A percentile compares a stretch with the other conserved stretches of the same genome.
These are phyloP conservation scores for Solanum hybrid DNA, from an alignment of 305 asterid genomes.

Conservation along the genomic window DNA sequence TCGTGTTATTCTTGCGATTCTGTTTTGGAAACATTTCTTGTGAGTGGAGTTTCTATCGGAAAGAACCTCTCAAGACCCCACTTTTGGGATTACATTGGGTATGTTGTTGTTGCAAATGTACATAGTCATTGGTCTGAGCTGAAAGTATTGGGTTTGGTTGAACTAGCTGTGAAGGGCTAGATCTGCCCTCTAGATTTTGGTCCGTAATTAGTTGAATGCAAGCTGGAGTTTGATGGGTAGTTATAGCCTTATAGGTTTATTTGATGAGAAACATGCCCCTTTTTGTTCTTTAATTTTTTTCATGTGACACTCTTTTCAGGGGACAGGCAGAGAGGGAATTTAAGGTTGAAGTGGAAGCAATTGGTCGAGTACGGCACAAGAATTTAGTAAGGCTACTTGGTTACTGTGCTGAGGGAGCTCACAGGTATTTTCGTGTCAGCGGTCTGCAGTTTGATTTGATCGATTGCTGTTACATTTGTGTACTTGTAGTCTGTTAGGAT, in stretches of 20 bases:
- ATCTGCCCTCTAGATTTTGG: background rate
- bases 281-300: background rate
- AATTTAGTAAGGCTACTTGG: conserved; percentile 89
- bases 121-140: background rate
- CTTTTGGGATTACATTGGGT: background rate
- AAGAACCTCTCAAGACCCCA: background rate
- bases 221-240: background rate
- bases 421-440: conserved; percentile 32
- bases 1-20: background rate
- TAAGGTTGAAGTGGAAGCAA: conserved; percentile 93
- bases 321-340: conserved; percentile 96
- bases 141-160: background rate
- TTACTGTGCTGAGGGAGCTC: conserved; percentile 90
- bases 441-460: background rate
- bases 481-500: background rate
- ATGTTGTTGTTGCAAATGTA: background rate
- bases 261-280: background rate
- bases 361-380: conserved; percentile 89
- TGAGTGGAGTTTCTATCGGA: background rate
- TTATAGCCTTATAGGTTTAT: background rate
- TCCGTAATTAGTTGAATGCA: background rate
- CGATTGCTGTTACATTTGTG: background rate
- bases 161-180: background rate
- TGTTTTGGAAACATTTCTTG: background rate
- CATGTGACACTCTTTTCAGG: conserved; percentile 24